A percentile compares a stretch with the other conserved stretches of the same genome.
Evolutionary conservation across 2,329 filamentous ascomycete species (phyloP).

Genomic region (Botryotinia narcissicola): DNA sequence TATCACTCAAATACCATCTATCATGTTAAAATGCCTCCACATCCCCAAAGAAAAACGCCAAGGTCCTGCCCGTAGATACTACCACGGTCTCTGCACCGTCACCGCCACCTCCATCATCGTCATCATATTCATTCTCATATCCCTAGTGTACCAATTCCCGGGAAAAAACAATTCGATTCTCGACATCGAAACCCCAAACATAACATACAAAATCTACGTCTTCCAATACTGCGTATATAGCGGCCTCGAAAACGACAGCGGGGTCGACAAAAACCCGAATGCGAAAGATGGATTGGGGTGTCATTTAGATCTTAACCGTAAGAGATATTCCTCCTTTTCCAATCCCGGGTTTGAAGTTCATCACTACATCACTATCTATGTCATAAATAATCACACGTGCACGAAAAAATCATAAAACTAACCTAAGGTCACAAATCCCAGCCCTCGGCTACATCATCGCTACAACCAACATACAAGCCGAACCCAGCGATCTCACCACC

Average conservation of each 20-base stretch:
- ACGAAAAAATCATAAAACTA: neutral
- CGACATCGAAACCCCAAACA: neutral
- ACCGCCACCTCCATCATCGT: neutral
- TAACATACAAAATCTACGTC: neutral
- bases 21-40: neutral
- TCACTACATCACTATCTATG: no score
- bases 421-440: neutral
- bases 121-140: neutral
- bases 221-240: neutral
- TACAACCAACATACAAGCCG: neutral
- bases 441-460: neutral
- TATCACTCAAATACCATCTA: neutral
- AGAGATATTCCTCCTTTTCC: neutral
- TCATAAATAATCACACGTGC: rapidly evolving
- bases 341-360: no score
- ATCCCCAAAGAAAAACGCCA: neutral
- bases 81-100: neutral
- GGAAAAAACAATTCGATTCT: neutral
- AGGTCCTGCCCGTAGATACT: neutral
- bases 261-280: neutral
- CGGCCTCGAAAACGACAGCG: neutral
- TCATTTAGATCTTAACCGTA: conserved; percentile 4
- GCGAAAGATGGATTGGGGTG: neutral
- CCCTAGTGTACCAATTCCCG: neutral
- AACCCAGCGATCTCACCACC: neutral